These are phyloP conservation scores for Alternaria sp. DNA, from an alignment of 2,329 filamentous ascomycete genomes.

Conservation along the genomic window DNA sequence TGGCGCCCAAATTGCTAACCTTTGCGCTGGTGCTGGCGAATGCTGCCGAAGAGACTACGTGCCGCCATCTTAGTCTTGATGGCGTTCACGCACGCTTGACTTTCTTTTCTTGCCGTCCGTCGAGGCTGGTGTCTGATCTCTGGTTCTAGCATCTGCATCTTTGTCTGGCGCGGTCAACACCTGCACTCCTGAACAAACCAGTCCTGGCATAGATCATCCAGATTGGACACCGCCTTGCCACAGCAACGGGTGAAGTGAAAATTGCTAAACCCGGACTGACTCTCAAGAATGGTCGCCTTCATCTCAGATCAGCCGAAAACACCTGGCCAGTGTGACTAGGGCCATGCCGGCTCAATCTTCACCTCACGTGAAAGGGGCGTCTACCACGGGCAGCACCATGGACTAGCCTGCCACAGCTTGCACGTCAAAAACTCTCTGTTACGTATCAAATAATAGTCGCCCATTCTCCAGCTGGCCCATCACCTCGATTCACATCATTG, in stretches of 20 bases:
- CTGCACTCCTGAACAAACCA: background rate
- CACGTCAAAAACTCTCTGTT: constrained; percentile 10
- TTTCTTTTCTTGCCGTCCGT: constrained; percentile 15
- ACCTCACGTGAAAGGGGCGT: constrained; percentile 42
- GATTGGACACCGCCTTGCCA: constrained; percentile 23
- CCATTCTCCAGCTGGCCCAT: background rate
- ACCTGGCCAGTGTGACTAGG: constrained; percentile 25
- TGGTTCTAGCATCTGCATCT: background rate
- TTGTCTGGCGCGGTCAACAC: background rate
- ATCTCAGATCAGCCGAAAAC: constrained; percentile 42
- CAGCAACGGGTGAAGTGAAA: constrained; percentile 24
- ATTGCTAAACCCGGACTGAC: constrained; percentile 29
- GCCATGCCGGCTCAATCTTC: constrained; percentile 27
- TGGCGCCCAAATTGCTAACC: constrained; percentile 22
- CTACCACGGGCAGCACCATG: constrained; percentile 10
- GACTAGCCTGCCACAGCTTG: constrained; percentile 16
- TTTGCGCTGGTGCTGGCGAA: constrained; percentile 1
- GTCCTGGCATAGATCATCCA: constrained; percentile 27
- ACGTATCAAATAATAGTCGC: constrained; percentile 34
- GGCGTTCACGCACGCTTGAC: constrained; percentile 5
- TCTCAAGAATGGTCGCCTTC: constrained; percentile 19
- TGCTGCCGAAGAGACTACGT: constrained; percentile 14
- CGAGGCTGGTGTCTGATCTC: background rate
- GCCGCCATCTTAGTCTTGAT: constrained; percentile 13
- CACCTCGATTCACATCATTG: background rate